Base-by-base conservation (phyloP, 2,329 filamentous ascomycete species). In the Thielaviopsis musarum region DNA sequence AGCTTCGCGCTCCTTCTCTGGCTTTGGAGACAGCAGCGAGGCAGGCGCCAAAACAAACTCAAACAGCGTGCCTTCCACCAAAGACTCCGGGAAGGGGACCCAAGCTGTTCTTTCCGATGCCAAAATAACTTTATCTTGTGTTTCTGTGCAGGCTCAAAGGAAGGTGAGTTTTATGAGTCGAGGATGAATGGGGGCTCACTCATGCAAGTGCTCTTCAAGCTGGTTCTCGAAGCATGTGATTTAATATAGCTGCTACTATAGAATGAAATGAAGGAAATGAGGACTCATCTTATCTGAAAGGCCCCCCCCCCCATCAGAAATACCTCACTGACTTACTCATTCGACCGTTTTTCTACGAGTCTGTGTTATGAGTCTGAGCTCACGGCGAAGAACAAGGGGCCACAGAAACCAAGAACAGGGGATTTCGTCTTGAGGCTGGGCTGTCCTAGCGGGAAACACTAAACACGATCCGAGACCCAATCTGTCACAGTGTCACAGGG, bases 391-490 rank as follows among this genome's bases (percentile, higher is more conserved):
- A n/a, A 49, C 45, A 49, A 49, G 45, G 45, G 45, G n/a, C 15
- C 38, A n/a, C 45, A 21, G n/a, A 49, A 21, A 19, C 45, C 3
- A 2, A 19, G 45, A 49, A 49, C 45, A 49, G 45, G 45, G 45
- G 45, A 49, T 21, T 21, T 19, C n/a, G 17, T 5, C 45, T 49
- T 49, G 45, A 21, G n/a, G 45, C 45, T 49, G 38, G 34, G 41
- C 17, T 49, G 57, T 55, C 57, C 52, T 59, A 59, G 57, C n/a
- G 56, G 45, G 26, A 61, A 61, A 61, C 56, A 66, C 69, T 68
- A 75, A 76, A 77, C 75, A 70, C 71, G 63, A 74, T 66, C 67
- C 74, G 74, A 77, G 75, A 78, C 75, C 70, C 63, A 66, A 72
- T 34, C 71, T 76, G 75, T 73, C 72, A 75, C 75, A 75, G 65